A percentile compares a stretch with the other conserved stretches of the same genome.
Evolutionary conservation across 352 stramenopile species (phyloP).

Genomic region (Thraustotheca clavata): DNA sequence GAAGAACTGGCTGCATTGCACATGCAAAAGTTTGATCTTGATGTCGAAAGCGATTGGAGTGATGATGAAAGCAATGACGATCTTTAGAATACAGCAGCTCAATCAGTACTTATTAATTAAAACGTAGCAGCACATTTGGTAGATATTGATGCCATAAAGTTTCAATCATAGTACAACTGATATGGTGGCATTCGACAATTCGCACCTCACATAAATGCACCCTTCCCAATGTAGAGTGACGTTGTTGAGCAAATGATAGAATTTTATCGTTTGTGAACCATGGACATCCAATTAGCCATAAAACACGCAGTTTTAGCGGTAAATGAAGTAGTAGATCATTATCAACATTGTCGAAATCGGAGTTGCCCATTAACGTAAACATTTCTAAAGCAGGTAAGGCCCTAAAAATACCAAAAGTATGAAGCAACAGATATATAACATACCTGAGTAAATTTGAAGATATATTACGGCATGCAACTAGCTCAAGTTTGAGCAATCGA

Average conservation of each 20-base stretch:
- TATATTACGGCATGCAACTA: background rate
- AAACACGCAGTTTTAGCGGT: background rate
- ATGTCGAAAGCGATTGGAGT: conserved; percentile 14
- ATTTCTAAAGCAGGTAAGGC: background rate
- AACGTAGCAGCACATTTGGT: background rate
- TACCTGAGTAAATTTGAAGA: background rate
- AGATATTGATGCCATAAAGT: background rate
- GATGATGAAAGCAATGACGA: background rate
- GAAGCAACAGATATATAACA: background rate
- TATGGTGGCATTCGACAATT: background rate
- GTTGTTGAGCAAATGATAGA: background rate
- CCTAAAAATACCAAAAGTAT: background rate
- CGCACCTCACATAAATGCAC: background rate
- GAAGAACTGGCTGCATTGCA: background rate
- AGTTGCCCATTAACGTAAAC: background rate
- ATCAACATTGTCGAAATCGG: background rate
- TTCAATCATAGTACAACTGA: background rate
- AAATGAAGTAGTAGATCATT: background rate
- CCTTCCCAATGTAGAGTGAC: background rate
- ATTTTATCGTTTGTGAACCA: background rate
- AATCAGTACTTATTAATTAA: background rate
- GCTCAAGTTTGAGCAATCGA: background rate
- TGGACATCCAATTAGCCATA: background rate
- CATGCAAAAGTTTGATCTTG: conserved; percentile 2
- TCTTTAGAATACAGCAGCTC: background rate